Evolutionary conservation across 2,329 filamentous ascomycete genomes (phyloP).

Genomic region (Hypocreales sp.): DNA sequence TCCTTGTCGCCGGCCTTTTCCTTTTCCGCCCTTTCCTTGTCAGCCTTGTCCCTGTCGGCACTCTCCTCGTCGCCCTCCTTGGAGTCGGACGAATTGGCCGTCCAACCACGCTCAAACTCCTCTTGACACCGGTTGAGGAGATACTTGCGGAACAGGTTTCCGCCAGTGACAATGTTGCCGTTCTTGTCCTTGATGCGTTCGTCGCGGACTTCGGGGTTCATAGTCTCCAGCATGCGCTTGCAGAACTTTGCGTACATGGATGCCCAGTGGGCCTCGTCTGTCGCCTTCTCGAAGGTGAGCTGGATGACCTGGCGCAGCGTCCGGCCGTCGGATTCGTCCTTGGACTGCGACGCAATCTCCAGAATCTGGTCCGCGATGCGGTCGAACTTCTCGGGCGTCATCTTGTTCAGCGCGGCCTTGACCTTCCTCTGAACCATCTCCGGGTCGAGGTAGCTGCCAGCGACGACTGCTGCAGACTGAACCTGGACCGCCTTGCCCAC

Average conservation of each 20-base stretch:
- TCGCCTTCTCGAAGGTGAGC: slow-evolving; percentile 97
- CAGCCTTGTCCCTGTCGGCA: too few species aligned
- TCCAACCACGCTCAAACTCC: slow-evolving; percentile 97
- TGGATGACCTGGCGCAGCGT: slow-evolving; percentile 96
- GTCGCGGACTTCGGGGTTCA: slow-evolving; percentile 89
- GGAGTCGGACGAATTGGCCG: slow-evolving; percentile 64
- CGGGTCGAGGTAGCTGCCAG: slow-evolving; percentile 60
- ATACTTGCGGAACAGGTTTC: slow-evolving; percentile 95
- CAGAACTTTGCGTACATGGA: slow-evolving; percentile 99
- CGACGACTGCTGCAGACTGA: slow-evolving; percentile 18
- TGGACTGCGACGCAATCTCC: slow-evolving; percentile 82
- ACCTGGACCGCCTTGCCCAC: slow-evolving; percentile 28
- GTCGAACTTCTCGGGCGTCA: slow-evolving; percentile 98
- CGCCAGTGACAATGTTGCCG: slow-evolving; percentile 77
- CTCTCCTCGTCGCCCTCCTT: slow-evolving; percentile 49
- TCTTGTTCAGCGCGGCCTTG: slow-evolving; percentile 97
- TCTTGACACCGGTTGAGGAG: slow-evolving; percentile 96
- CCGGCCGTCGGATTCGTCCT: slow-evolving; percentile 85
- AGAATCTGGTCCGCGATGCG: slow-evolving; percentile 90
- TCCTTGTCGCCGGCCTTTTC: too few species aligned
- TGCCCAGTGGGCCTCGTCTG: slow-evolving; percentile 95
- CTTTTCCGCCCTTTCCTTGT: too few species aligned
- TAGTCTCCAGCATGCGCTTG: slow-evolving; percentile 88
- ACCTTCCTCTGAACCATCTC: slow-evolving; percentile 97
- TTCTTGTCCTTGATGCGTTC: slow-evolving; percentile 87